A percentile compares a stretch with the other conserved stretches of the same genome.
These are phyloP conservation scores for Tuber magnatum DNA, from an alignment of 495 filamentous ascomycete genomes.

Conservation along the genomic window DNA sequence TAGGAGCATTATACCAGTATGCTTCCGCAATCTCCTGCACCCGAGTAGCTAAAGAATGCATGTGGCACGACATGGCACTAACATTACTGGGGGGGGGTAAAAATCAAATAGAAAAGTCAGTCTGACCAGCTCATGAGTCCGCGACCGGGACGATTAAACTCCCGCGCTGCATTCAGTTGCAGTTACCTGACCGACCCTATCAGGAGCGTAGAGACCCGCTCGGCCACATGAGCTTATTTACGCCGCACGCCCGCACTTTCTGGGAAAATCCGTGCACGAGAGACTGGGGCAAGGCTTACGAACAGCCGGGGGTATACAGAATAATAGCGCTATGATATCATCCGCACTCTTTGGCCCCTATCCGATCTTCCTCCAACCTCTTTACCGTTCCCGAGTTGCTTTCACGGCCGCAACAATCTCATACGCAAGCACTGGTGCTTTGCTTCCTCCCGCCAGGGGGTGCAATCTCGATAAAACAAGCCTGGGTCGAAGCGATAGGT, in stretches of 20 bases:
- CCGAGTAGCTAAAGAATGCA: no score
- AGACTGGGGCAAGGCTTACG: background rate
- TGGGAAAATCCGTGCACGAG: background rate
- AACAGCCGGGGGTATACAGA: background rate
- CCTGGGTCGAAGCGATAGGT: background rate
- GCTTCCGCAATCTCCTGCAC: no score
- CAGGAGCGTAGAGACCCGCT: background rate
- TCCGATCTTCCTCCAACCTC: background rate
- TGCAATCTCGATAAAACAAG: background rate
- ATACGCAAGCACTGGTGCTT: background rate
- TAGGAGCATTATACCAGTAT: no score
- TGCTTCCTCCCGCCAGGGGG: background rate
- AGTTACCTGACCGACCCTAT: background rate
- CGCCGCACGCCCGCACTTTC: background rate
- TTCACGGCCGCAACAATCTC: background rate
- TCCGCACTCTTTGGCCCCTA: background rate
- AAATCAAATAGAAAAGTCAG: background rate
- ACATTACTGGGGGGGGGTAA: background rate
- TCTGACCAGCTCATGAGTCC: no score
- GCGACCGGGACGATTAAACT: no score
- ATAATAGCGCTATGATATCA: background rate
- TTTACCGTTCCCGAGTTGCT: background rate
- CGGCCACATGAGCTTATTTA: slow-evolving; percentile 6
- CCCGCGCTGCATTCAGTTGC: no score
- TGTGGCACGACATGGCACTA: background rate